phyloP scores from a whole-genome alignment of 2,329 filamentous ascomycete species.

The Rutstroemia sp. region DNA sequence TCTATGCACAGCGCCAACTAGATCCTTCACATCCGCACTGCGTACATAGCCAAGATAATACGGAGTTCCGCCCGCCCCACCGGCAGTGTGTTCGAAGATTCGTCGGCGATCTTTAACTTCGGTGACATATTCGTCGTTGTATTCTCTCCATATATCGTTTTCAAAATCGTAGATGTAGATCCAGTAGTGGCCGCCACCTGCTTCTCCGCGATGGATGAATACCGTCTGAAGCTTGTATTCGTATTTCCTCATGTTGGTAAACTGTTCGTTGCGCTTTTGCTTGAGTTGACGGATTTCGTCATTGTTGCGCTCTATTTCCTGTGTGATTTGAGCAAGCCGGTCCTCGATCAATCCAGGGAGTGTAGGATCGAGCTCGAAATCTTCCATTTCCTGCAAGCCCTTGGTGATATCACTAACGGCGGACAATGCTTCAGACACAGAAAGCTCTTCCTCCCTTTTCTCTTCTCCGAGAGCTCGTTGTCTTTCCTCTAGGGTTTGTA shows the following conservation, averaged over 20 bases:
- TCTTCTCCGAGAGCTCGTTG: slow-evolving; percentile 19
- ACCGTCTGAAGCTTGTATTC: slow-evolving; percentile 84
- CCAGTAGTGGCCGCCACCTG: slow-evolving; percentile 84
- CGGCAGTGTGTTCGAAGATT: slow-evolving; percentile 61
- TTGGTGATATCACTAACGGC: slow-evolving; percentile 35
- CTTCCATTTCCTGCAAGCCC: slow-evolving; percentile 35
- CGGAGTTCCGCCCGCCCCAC: slow-evolving; percentile 59
- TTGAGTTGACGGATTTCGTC: slow-evolving; percentile 40
- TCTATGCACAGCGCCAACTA: slow-evolving; percentile 50
- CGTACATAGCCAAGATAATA: slow-evolving; percentile 81
- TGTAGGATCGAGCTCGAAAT: slow-evolving; percentile 35
- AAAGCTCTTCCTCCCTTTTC: slow-evolving; percentile 15
- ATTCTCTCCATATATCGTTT: slow-evolving; percentile 76
- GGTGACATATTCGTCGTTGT: slow-evolving; percentile 82
- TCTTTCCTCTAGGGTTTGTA: slow-evolving; percentile 46
- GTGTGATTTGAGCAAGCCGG: slow-evolving; percentile 36
- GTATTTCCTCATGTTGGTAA: slow-evolving; percentile 54
- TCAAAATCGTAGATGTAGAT: slow-evolving; percentile 87
- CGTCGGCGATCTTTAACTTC: slow-evolving; percentile 56
- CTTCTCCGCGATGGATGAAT: slow-evolving; percentile 76
- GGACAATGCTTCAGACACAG: slow-evolving; percentile 24
- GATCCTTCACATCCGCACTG: slow-evolving; percentile 52
- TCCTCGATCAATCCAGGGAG: slow-evolving; percentile 37
- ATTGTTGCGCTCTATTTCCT: slow-evolving; percentile 38
- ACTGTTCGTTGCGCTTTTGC: slow-evolving; percentile 41